Percentiles rank a stretch among this genome's conserved stretches.
Evolutionary conservation across 2,329 filamentous ascomycete genomes (phyloP).

Genomic region (Fusarium sp.): DNA sequence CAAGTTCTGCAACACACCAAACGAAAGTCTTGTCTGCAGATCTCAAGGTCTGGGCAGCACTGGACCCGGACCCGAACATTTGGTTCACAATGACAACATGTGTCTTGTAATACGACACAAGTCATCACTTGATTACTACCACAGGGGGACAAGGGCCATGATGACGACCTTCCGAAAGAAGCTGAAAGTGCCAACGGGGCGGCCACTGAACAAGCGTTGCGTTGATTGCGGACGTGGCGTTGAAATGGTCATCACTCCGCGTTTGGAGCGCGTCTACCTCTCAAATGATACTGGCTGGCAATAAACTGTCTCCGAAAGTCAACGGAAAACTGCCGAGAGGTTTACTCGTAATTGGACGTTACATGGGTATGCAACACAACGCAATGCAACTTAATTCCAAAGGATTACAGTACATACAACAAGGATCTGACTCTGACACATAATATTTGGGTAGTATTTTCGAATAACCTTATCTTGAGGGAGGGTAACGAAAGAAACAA

Average conservation of each 20-base stretch:
- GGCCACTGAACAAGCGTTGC: not conserved
- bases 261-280: slow-evolving; percentile 20
- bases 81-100: slow-evolving; percentile 20
- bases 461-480: slow-evolving; percentile 2
- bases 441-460: slow-evolving; percentile 13
- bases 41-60: slow-evolving; percentile 36
- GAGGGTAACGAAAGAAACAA: slow-evolving; percentile 1
- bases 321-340: slow-evolving; percentile 17
- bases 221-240: slow-evolving; percentile 23
- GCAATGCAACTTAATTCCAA: not conserved
- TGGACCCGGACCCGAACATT: slow-evolving; percentile 10
- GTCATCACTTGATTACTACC: slow-evolving; percentile 8
- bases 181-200: slow-evolving; percentile 32
- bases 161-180: slow-evolving; percentile 41
- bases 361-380: slow-evolving; percentile 1
- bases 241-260: slow-evolving; percentile 21
- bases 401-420: slow-evolving; percentile 7
- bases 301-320: not conserved
- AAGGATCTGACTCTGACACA: slow-evolving; percentile 21
- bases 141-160: slow-evolving; percentile 6
- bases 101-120: not conserved
- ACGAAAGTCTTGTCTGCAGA: slow-evolving; percentile 23
- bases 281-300: too few relatives aligned
- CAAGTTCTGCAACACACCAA: slow-evolving; percentile 22
- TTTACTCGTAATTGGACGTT: not conserved